Evolutionary conservation across 2,329 filamentous ascomycete genomes (phyloP).

Genomic region (Mycocentrospora acerina): DNA sequence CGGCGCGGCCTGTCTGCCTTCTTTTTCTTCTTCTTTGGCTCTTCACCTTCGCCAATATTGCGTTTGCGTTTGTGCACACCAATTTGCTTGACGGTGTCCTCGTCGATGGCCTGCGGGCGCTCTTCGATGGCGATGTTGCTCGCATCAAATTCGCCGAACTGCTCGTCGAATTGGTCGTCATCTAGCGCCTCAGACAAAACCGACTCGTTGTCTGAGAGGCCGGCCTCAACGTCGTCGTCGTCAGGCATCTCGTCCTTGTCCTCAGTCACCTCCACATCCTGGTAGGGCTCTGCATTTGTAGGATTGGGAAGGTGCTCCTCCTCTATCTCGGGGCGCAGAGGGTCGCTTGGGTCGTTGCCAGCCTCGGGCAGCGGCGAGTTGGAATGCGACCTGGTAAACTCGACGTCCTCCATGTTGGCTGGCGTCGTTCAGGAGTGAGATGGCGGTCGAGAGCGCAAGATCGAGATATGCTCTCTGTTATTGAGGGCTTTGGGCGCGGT

Average conservation of each 20-base stretch:
- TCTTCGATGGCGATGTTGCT: constrained; percentile 62
- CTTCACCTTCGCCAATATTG: constrained; percentile 57
- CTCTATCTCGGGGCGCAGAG: constrained; percentile 49
- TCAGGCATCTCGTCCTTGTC: constrained; percentile 39
- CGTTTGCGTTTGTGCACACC: constrained; percentile 67
- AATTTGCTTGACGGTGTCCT: constrained; percentile 61
- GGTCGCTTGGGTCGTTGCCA: constrained; percentile 50
- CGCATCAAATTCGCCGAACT: constrained; percentile 58
- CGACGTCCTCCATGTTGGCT: constrained; percentile 47
- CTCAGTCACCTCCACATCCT: constrained; percentile 50
- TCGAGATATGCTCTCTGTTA: background rate
- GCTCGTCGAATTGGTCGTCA: constrained; percentile 64
- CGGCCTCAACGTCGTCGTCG: constrained; percentile 42
- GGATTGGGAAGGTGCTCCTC: constrained; percentile 50
- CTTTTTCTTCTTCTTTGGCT: constrained; percentile 71
- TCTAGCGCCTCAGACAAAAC: constrained; percentile 62
- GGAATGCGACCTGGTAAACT: constrained; percentile 42
- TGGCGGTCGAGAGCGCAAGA: background rate
- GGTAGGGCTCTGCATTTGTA: constrained; percentile 45
- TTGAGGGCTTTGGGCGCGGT: background rate
- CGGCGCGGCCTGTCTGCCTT: constrained; percentile 55
- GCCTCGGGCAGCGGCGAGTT: constrained; percentile 48
- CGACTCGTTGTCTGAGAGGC: constrained; percentile 61
- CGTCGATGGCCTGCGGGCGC: constrained; percentile 61
- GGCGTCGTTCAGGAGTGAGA: background rate